These are phyloP conservation scores for Cicer bijugum DNA, from an alignment of 306 rosid genomes.

Conservation along the genomic window DNA sequence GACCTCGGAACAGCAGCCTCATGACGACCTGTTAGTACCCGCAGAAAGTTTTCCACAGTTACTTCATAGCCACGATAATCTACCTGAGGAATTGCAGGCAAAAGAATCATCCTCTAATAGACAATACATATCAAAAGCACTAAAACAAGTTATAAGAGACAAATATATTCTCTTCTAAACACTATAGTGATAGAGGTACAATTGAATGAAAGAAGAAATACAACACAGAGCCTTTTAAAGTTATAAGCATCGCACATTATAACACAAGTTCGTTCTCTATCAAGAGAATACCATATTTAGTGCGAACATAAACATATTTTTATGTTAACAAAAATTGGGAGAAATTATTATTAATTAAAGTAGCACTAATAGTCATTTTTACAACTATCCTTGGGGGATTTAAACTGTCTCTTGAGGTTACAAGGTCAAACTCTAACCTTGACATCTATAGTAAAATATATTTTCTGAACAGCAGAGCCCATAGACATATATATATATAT, in stretches of 20 bases:
- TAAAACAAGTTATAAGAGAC: conserved; percentile 29
- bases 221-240: neutral
- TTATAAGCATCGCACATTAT: neutral
- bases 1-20: conserved; percentile 94
- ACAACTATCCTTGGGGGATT: no score
- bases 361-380: no score
- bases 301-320: neutral
- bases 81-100: conserved; percentile 62
- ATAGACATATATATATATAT: no score
- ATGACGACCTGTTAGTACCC: conserved; percentile 91
- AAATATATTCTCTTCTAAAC: conserved; percentile 33
- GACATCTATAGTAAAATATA: no score
- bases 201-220: conserved; percentile 5
- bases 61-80: conserved; percentile 99
- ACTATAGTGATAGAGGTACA: conserved; percentile 13
- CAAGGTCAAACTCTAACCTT: no score
- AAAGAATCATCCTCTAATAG: conserved; percentile 33
- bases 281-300: conserved; percentile 24
- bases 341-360: no score
- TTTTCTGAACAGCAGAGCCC: no score
- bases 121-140: conserved; percentile 28
- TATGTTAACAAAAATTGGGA: no score
- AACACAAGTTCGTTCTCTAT: conserved; percentile 2
- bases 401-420: no score
- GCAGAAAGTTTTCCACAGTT: conserved; percentile 79